Evolutionary conservation across 805 yeast species (phyloP).

Genomic region (Komagataella phaffii): DNA sequence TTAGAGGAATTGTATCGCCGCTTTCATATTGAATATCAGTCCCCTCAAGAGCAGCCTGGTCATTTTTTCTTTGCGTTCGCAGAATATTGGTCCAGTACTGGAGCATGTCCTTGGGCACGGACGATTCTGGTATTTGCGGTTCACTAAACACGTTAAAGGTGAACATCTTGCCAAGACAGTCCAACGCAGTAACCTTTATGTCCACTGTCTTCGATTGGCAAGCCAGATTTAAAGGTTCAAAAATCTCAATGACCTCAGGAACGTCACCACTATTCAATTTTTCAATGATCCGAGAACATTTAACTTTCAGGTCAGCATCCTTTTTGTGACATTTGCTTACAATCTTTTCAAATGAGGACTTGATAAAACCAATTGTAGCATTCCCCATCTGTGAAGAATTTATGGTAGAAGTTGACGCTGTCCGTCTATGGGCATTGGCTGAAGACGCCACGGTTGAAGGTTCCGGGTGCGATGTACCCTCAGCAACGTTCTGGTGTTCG

Average conservation of each 20-base stretch:
- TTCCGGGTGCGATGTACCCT: neutral
- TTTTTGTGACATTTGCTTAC: conserved; percentile 25
- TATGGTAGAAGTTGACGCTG: conserved; percentile 4
- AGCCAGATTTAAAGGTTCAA: conserved; percentile 65
- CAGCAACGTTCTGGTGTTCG: neutral
- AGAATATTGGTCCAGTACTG: neutral
- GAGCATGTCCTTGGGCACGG: conserved; percentile 12
- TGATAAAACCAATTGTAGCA: conserved; percentile 19
- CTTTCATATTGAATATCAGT: conserved; percentile 8
- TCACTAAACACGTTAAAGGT: conserved; percentile 71
- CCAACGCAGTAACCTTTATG: conserved; percentile 63
- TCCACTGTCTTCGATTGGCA: conserved; percentile 58
- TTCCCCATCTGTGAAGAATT: conserved; percentile 4
- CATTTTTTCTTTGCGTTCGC: conserved; percentile 6
- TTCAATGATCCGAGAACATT: conserved; percentile 27
- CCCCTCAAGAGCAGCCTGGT: conserved; percentile 11
- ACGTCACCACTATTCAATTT: conserved; percentile 24
- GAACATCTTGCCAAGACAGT: conserved; percentile 76
- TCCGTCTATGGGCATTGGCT: neutral
- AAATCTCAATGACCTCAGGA: conserved; percentile 39
- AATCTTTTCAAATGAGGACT: conserved; percentile 17
- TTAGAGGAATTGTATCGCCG: conserved; percentile 31
- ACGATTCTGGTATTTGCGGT: conserved; percentile 26
- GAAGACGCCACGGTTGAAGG: neutral
- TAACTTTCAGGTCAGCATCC: conserved; percentile 23